Conservation (phyloP, 176 grass and related monocot species). For the Rhynchospora tenuis region DNA sequence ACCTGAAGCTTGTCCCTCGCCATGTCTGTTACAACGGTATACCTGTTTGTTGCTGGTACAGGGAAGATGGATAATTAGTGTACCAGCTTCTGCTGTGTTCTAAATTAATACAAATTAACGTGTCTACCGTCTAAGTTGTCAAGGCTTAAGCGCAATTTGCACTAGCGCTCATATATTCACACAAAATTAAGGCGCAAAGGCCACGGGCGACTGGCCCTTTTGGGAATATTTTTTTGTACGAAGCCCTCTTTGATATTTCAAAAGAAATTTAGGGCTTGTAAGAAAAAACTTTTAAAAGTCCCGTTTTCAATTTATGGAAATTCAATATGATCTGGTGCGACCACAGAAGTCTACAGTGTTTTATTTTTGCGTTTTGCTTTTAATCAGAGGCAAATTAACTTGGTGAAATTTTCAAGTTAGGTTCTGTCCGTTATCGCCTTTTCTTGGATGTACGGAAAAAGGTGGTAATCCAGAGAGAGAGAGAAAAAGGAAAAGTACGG, state of each 20-base stretch:
- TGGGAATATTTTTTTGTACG: too few species aligned
- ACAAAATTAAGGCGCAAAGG: too few species aligned
- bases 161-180: too few species aligned
- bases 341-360: not conserved
- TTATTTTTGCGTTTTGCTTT: not conserved
- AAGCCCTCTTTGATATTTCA: too few species aligned
- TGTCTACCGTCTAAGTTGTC: too few species aligned
- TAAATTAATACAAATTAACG: not conserved
- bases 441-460: not conserved
- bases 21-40: constrained; percentile 12
- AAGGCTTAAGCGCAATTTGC: too few species aligned
- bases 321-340: not conserved
- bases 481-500: not conserved
- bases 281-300: too few species aligned
- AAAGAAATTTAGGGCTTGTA: too few species aligned
- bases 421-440: not conserved
- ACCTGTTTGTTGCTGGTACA: constrained; percentile 6
- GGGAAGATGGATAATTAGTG: not conserved
- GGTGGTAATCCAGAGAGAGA: not conserved
- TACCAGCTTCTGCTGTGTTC: not conserved
- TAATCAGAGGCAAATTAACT: not conserved
- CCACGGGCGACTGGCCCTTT: too few species aligned
- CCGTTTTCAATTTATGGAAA: not conserved
- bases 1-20: constrained; percentile 20
- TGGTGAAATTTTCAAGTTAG: not conserved